Evolutionary conservation across 352 stramenopile genomes (phyloP).

Genomic region (Aphanomyces astaci): DNA sequence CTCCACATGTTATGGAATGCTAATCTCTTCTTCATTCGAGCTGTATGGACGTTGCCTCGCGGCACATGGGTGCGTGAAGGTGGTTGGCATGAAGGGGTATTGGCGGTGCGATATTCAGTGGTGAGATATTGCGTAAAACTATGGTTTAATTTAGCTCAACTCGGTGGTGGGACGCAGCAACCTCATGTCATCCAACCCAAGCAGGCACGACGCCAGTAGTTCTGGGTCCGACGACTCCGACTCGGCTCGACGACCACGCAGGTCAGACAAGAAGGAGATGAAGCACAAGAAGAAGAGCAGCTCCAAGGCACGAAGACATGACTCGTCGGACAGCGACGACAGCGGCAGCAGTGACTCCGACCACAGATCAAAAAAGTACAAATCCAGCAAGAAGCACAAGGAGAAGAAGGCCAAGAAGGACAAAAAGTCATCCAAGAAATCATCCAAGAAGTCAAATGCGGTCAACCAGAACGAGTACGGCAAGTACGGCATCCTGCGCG

Average conservation of each 20-base stretch:
- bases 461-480: constrained; percentile 91
- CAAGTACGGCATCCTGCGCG: constrained; percentile 93
- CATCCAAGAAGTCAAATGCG: constrained; percentile 38
- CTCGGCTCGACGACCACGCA: neutral
- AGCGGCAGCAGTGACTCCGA: constrained; percentile 4
- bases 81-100: too few species aligned
- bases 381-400: constrained; percentile 34
- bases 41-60: too few species aligned
- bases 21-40: neutral
- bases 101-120: too few species aligned
- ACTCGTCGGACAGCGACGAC: neutral
- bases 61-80: too few species aligned
- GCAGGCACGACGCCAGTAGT: neutral
- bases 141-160: neutral
- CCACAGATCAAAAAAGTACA: constrained; percentile 32
- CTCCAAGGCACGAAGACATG: neutral
- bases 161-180: neutral
- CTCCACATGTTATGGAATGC: too few species aligned
- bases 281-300: constrained; percentile 8
- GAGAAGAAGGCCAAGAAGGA: constrained; percentile 32
- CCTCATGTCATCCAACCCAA: neutral
- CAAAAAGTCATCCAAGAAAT: too few species aligned
- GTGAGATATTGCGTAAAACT: too few species aligned
- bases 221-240: neutral
- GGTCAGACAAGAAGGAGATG: neutral